Conservation (phyloP, 805 yeast genomes). For the Maudiozyma turicensis region DNA sequence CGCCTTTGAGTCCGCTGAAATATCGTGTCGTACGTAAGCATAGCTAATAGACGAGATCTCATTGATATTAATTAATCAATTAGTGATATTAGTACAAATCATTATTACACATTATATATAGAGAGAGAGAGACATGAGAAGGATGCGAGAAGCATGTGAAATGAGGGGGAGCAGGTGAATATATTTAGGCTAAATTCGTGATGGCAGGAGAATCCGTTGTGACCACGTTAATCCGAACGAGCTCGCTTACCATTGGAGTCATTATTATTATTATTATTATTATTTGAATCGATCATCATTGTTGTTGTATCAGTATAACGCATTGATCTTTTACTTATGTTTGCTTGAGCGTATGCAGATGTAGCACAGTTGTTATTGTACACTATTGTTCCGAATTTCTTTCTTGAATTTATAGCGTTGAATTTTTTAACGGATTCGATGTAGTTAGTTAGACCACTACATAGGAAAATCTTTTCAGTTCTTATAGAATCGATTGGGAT, state of each 20-base stretch:
- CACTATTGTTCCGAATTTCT: not conserved
- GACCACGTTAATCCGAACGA: slow-evolving; percentile 8
- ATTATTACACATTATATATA: not conserved
- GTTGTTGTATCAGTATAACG: not conserved
- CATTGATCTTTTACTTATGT: not conserved
- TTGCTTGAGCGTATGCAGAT: not conserved
- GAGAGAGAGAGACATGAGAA: no score
- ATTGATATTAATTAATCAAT: not conserved
- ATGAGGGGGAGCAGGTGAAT: no score
- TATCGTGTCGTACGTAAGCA: not conserved
- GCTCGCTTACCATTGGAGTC: slow-evolving; percentile 5
- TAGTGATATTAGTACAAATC: not conserved
- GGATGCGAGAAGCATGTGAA: no score
- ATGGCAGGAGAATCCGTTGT: not conserved
- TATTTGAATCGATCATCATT: not conserved
- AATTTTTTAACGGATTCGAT: slow-evolving; percentile 16
- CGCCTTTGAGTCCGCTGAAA: not conserved
- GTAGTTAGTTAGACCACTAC: slow-evolving; percentile 17
- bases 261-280: not conserved
- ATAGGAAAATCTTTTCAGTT: slow-evolving; percentile 19
- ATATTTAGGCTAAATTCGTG: no score
- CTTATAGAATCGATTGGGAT: slow-evolving; percentile 4
- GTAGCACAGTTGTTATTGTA: not conserved
- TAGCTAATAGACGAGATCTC: not conserved
- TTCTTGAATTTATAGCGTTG: slow-evolving; percentile 2